Percentiles rank a stretch among this genome's conserved stretches.
Evolutionary conservation across 2,329 filamentous ascomycete species (phyloP).

Genomic region (Stromatinia cepivora): DNA sequence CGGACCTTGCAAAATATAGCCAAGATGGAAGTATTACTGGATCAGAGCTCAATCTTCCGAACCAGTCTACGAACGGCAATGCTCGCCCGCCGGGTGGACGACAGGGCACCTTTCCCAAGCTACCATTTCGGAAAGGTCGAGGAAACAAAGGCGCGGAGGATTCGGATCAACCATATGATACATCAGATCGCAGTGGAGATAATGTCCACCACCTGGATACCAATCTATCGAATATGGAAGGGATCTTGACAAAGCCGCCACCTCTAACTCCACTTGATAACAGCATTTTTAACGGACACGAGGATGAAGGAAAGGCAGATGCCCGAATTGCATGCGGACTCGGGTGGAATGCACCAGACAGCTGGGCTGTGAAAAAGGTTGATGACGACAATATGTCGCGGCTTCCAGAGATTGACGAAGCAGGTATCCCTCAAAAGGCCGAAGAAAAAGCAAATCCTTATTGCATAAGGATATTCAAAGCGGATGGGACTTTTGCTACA

Average conservation of each 20-base stretch:
- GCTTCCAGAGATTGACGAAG: conserved; percentile 65
- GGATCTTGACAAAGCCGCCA: conserved; percentile 73
- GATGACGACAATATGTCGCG: conserved; percentile 63
- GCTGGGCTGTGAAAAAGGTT: conserved; percentile 84
- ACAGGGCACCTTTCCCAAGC: conserved; percentile 49
- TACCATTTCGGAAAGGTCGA: conserved; percentile 62
- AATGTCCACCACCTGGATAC: conserved; percentile 76
- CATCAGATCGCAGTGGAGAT: conserved; percentile 28
- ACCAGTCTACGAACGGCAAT: conserved; percentile 28
- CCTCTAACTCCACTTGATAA: conserved; percentile 71
- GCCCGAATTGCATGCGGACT: conserved; percentile 44
- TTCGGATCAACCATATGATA: conserved; percentile 52
- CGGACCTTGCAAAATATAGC: conserved; percentile 37
- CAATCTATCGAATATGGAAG: conserved; percentile 86
- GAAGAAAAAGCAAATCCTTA: conserved; percentile 77
- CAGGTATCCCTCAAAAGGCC: conserved; percentile 63
- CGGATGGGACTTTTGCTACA: conserved; percentile 91
- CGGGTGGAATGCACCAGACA: conserved; percentile 91
- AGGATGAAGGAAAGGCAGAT: conserved; percentile 45
- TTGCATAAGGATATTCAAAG: conserved; percentile 93
- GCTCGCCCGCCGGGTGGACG: conserved; percentile 27
- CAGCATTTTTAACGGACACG: conserved; percentile 48
- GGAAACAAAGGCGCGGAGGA: conserved; percentile 51
- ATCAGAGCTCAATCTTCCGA: conserved; percentile 35
- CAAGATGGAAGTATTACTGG: conserved; percentile 38